Conservation (phyloP, 2,329 filamentous ascomycete species). For the Ophiostoma angusticollis region DNA sequence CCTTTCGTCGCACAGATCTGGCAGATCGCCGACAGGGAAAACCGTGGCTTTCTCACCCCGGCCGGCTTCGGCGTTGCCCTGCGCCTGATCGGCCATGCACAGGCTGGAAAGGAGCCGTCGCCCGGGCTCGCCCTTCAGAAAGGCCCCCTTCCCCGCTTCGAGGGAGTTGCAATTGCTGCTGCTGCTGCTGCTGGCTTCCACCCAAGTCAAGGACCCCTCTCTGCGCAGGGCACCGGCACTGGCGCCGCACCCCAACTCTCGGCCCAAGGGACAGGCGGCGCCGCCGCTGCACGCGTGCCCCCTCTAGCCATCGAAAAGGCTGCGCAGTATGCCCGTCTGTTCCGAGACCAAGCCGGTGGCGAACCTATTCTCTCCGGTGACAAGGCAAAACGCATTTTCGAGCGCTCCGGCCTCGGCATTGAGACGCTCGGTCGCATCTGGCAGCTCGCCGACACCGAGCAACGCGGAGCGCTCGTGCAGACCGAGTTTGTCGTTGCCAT, state of each 20-base stretch:
- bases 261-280: slow-evolving; percentile 28
- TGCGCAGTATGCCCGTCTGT: slow-evolving; percentile 75
- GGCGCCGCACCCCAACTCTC: slow-evolving; percentile 13
- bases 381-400: slow-evolving; percentile 85
- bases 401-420: slow-evolving; percentile 80
- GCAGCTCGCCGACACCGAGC: slow-evolving; percentile 88
- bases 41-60: slow-evolving; percentile 83
- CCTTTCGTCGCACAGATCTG: too few relatives aligned
- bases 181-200: background rate
- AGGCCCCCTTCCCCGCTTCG: slow-evolving; percentile 84
- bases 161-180: slow-evolving; percentile 42
- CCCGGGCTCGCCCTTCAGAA: slow-evolving; percentile 71
- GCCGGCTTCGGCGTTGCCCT: slow-evolving; percentile 88
- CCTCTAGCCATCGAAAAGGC: slow-evolving; percentile 81
- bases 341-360: slow-evolving; percentile 74
- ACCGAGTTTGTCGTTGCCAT: slow-evolving; percentile 97
- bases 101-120: slow-evolving; percentile 71
- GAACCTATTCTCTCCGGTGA: slow-evolving; percentile 67
- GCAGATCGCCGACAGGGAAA: slow-evolving; percentile 97
- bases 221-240: slow-evolving; percentile 47
- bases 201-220: slow-evolving; percentile 25
- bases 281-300: slow-evolving; percentile 62
- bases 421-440: slow-evolving; percentile 90
- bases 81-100: slow-evolving; percentile 88
- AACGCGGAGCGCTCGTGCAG: slow-evolving; percentile 70